Evolutionary conservation across 306 rosid species (phyloP), one percentile per base, ranked within the genome.

Genomic region (Dicorynia guianensis): DNA sequence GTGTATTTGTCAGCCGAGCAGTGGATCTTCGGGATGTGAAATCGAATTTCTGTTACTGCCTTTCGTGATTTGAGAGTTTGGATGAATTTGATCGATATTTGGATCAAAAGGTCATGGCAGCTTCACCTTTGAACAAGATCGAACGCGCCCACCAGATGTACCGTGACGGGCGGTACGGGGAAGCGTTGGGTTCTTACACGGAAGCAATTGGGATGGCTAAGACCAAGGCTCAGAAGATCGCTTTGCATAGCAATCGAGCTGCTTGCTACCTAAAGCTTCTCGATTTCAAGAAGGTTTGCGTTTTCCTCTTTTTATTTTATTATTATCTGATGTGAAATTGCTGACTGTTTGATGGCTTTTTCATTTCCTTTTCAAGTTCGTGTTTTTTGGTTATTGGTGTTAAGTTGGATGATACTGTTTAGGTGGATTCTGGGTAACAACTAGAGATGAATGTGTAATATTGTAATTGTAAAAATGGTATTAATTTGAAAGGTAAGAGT

Each of bases 191-290:
- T 83, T 92, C 90, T 58, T 94, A 90, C 85, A 90, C 98, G 3
- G 97, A 92, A 9, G 96, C 97, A 1, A 90, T 94, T 33, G 55
- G 74, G 76, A 36, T 90, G 85, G 95, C 96, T 19, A 92, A 77
- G 69, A 90, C 92, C 61, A 87, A 83, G 17, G 84, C 95, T 8
- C 97, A 94, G 75, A 90, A 76, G 87, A 92, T 91, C 69, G 90
- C 97, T 40, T 75, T 93, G 30, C 98, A 87, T 43, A 93, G 98
- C 74, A 93, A 91, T 30, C 82, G 98, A 12, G 98, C 98, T 63
- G 97, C 98, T 75, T 94, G 98, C 59, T 93, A 75, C 43, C 85
- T 94, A 74, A 94, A 94, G 74, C 98, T 94, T 70, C 96, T 92
- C 59, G 77, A 86, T 88, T 94, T 94, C 82, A 83, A 85, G 13